phyloP scores from a whole-genome alignment of 129 eudicot species.

The Pulicaria dysenterica region DNA sequence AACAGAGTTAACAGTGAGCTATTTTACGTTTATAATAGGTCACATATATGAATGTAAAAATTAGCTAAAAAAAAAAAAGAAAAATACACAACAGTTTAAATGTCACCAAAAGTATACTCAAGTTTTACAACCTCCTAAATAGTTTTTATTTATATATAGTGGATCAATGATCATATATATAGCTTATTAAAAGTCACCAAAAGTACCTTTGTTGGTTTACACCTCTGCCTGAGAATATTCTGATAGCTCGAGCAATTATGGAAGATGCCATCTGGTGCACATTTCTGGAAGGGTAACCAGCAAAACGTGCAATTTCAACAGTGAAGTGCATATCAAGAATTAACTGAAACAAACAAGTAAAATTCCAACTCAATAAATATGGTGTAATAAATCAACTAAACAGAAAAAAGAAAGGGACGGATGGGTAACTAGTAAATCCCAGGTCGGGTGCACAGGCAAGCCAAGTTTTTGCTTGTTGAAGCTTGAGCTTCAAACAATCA shows the following conservation, averaged over 20 bases:
- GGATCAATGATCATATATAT: background rate
- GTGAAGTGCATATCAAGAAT: slow-evolving; percentile 98
- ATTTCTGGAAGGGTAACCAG: slow-evolving; percentile 80
- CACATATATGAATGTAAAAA: background rate
- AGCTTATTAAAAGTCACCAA: background rate
- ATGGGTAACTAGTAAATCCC: background rate
- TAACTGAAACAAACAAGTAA: slow-evolving; percentile 50
- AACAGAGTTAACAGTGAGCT: background rate
- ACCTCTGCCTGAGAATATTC: slow-evolving; percentile 87
- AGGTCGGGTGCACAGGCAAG: background rate
- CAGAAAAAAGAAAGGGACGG: background rate
- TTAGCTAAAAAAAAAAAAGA: background rate
- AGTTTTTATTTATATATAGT: background rate
- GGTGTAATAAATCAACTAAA: background rate
- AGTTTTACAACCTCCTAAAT: background rate
- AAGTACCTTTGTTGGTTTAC: slow-evolving; percentile 89
- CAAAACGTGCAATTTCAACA: slow-evolving; percentile 93
- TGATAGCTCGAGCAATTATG: slow-evolving; percentile 84
- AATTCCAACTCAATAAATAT: background rate
- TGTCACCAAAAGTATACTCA: background rate
- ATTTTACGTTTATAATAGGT: background rate
- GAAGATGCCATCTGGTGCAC: slow-evolving; percentile 86
- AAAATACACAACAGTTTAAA: background rate
- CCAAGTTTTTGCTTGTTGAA: slow-evolving; percentile 1
- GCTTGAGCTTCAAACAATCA: background rate